Evolutionary conservation across 2,329 filamentous ascomycete species (phyloP), one percentile per base, ranked within the genome.

Genomic region (Cercospora sp.): DNA sequence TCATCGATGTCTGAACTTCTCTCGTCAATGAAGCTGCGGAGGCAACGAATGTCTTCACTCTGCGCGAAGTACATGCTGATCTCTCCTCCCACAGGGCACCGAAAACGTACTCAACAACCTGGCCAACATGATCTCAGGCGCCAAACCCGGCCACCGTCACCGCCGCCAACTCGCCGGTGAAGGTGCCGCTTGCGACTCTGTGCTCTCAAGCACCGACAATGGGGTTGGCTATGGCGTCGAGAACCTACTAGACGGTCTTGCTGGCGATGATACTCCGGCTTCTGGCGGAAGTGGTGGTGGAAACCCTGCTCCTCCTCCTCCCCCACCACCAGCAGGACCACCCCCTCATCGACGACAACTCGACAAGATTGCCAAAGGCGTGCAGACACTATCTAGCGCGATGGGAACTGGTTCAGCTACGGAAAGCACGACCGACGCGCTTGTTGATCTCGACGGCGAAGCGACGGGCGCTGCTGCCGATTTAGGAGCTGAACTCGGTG

Each of bases 331-430:
- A 6, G 10, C 3, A 55, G n/a, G n/a, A n/a, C n/a, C n/a, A n/a
- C 6, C 8, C 1, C 51, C 20, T 16, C 51, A 28, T 23, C 67
- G 67, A 36, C 70, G 72, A 20, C 72, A 73, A 60, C 60, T 68
- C 8, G 70, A 74, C 55, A 73, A 74, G 73, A 77, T 76, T 42
- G 63, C 70, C 64, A 72, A 72, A 36, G 72, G 72, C 16, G 31
- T 60, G 1, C 66, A 69, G 18, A 45, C 66, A 2, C 64, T 75
- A 9, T 59, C 66, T 16, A 42, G 58, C 6, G 71, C 73, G 8
- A 60, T 64, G 1, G 65, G 68, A 1, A 62, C 61, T 7, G 68
- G 70, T 16, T 33, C 55, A 10, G 26, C 51, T 7, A 72, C 69
- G 4, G 28, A 59, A 4, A 16, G 60, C 1, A 51, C 57, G 12